Conservation (phyloP, 1,284 basidiomycete genomes). For the Boletus subluridellus region DNA sequence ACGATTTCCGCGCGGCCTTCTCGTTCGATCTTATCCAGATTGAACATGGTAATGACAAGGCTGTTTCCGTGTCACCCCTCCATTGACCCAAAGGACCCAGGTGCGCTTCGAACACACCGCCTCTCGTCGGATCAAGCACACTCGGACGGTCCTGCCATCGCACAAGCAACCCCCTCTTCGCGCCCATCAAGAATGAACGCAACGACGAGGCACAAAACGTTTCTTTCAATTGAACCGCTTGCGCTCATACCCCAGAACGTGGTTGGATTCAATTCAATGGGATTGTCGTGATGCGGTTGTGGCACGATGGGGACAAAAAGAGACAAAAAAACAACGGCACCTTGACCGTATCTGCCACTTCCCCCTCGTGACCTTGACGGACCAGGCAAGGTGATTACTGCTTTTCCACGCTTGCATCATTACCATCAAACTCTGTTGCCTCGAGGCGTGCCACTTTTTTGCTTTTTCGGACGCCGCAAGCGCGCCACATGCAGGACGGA, state of each 20-base stretch:
- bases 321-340: constrained; percentile 6
- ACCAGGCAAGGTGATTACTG: constrained; percentile 6
- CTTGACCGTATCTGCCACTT: constrained; percentile 17
- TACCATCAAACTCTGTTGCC: constrained; percentile 32
- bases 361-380: constrained; percentile 16
- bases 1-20: constrained; percentile 19
- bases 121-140: constrained; percentile 12
- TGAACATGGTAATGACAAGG: constrained; percentile 2
- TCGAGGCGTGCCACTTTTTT: constrained; percentile 23
- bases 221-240: constrained; percentile 18
- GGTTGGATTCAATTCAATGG: constrained; percentile 9
- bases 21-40: neutral
- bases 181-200: neutral
- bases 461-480: constrained; percentile 10
- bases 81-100: neutral
- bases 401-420: constrained; percentile 1
- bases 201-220: neutral
- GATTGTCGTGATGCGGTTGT: constrained; percentile 3
- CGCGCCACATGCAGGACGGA: constrained; percentile 19
- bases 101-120: constrained; percentile 1
- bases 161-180: neutral
- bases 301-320: neutral
- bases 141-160: neutral
- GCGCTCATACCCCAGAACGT: constrained; percentile 30
- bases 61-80: neutral